Percentiles rank a stretch among this genome's conserved stretches.
Evolutionary conservation across 306 rosid species (phyloP).

Genomic region (Cicer yamashitae): DNA sequence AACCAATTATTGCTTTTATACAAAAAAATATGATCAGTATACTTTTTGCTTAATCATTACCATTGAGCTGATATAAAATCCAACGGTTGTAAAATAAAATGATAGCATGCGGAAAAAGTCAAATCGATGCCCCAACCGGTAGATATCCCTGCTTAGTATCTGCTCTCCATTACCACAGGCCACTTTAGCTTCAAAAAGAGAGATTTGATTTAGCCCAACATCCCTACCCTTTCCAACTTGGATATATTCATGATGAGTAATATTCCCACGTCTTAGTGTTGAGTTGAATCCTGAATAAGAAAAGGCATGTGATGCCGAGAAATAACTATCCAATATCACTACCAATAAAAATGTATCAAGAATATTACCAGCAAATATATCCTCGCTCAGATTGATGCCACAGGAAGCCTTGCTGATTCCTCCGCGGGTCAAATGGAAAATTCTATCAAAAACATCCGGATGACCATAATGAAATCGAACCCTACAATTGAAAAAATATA

Average conservation of each 20-base stretch:
- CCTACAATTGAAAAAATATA: slow-evolving; percentile 57
- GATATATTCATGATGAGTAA: slow-evolving; percentile 95
- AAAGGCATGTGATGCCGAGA: slow-evolving; percentile 41
- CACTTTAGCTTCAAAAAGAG: slow-evolving; percentile 89
- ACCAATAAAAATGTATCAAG: slow-evolving; percentile 22
- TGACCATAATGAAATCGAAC: slow-evolving; percentile 98
- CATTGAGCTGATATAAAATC: slow-evolving; percentile 87
- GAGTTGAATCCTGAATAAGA: slow-evolving; percentile 79
- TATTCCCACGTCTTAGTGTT: slow-evolving; percentile 86
- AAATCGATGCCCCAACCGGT: slow-evolving; percentile 91
- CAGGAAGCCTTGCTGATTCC: slow-evolving; percentile 98
- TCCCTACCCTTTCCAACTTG: slow-evolving; percentile 99
- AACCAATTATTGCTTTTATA: slow-evolving; percentile 13
- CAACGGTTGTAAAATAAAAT: slow-evolving; percentile 84
- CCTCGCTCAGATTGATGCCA: slow-evolving; percentile 96
- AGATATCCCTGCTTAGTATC: slow-evolving; percentile 83
- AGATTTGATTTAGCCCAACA: slow-evolving; percentile 90
- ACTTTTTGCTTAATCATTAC: slow-evolving; percentile 52
- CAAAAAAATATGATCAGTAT: slow-evolving; percentile 5
- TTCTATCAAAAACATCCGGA: slow-evolving; percentile 95
- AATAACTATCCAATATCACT: slow-evolving; percentile 25
- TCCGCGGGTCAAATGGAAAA: slow-evolving; percentile 96
- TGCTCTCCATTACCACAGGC: slow-evolving; percentile 95
- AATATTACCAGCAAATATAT: slow-evolving; percentile 90
- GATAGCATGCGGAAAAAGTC: slow-evolving; percentile 97